These are phyloP conservation scores for Tranzscheliella williamsii DNA, from an alignment of 1,284 basidiomycete species.

Conservation along the genomic window DNA sequence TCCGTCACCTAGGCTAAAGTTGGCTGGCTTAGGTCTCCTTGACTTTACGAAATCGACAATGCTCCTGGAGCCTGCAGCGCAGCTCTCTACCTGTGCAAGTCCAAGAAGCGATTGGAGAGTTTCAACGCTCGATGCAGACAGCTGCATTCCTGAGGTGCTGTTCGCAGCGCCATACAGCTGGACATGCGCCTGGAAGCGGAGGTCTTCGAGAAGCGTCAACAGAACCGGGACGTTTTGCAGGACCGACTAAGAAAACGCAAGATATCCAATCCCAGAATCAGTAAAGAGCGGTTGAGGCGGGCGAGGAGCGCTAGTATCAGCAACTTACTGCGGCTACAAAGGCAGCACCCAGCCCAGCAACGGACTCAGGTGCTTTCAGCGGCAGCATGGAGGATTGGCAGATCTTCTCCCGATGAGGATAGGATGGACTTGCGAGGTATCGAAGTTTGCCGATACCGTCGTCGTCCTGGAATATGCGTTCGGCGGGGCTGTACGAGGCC, in stretches of 20 bases:
- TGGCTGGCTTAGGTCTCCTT: conserved; percentile 8
- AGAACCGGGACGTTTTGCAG: conserved; percentile 7
- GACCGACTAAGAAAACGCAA: conserved; percentile 7
- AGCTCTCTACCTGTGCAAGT: background rate
- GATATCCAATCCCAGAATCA: background rate
- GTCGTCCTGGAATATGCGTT: conserved; percentile 12
- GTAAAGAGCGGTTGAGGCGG: background rate
- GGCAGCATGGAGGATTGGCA: conserved; percentile 8
- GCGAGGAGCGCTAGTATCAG: too few relatives aligned
- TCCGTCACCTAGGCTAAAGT: conserved; percentile 28
- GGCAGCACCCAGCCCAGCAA: conserved; percentile 19
- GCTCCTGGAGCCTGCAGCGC: background rate
- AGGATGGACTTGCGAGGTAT: conserved; percentile 16
- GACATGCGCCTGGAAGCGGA: conserved; percentile 24
- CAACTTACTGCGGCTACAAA: conserved; percentile 17
- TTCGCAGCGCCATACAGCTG: conserved; percentile 26
- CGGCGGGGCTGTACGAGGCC: conserved; percentile 24
- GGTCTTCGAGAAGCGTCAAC: conserved; percentile 20
- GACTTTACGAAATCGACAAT: conserved; percentile 20
- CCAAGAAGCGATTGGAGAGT: background rate
- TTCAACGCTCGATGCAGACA: background rate
- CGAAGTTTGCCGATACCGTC: conserved; percentile 2
- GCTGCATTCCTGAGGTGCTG: conserved; percentile 6
- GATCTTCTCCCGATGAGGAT: background rate
- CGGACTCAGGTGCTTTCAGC: conserved; percentile 18